These are phyloP conservation scores for Crithidia mellificae DNA, from an alignment of 208 protist genomes.

Conservation along the genomic window DNA sequence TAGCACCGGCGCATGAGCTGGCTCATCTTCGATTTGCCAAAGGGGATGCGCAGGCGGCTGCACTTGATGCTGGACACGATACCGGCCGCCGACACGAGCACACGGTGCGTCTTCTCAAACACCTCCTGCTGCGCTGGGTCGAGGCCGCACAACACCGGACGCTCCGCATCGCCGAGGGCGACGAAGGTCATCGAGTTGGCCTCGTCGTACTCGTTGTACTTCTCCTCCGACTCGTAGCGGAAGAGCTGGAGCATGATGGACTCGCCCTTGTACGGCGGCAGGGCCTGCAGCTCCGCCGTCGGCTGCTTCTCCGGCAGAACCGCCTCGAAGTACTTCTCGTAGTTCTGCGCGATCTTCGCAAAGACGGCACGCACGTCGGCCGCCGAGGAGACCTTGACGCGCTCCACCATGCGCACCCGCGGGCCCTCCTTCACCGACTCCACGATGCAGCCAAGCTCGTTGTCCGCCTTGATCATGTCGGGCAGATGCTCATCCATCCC, in stretches of 20 bases:
- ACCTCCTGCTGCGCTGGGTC: constrained; percentile 58
- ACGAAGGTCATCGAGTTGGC: constrained; percentile 87
- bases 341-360: constrained; percentile 75
- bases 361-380: constrained; percentile 62
- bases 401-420: constrained; percentile 80
- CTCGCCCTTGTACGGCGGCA: constrained; percentile 87
- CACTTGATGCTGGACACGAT: constrained; percentile 91
- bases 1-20: constrained; percentile 89
- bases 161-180: constrained; percentile 79
- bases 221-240: constrained; percentile 76
- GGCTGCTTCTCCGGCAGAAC: constrained; percentile 83
- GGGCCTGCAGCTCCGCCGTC: constrained; percentile 75
- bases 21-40: constrained; percentile 90
- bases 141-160: constrained; percentile 86
- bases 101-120: constrained; percentile 82
- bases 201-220: constrained; percentile 70
- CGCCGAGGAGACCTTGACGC: constrained; percentile 49
- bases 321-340: constrained; percentile 67
- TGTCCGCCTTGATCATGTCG: constrained; percentile 82
- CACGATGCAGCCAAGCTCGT: constrained; percentile 82
- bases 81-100: constrained; percentile 71
- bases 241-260: constrained; percentile 83
- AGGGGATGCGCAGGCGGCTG: constrained; percentile 90
- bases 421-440: constrained; percentile 90
- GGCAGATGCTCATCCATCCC: constrained; percentile 69